Evolutionary conservation across 768 basidiomycete genomes (phyloP), one percentile per base, ranked within the genome.

Genomic region (Suillus weaverae): DNA sequence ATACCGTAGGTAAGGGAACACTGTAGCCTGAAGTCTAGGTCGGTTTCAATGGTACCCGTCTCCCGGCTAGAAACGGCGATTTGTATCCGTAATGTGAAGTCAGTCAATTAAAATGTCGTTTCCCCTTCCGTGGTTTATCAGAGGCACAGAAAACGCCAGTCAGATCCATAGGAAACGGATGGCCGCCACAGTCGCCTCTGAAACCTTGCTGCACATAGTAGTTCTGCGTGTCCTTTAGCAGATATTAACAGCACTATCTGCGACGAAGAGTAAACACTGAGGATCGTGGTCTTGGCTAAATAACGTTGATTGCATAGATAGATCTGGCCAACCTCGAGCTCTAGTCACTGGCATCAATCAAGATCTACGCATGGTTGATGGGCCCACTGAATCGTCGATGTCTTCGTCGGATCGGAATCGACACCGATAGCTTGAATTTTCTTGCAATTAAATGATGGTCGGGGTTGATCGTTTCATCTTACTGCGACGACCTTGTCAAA

Each of bases 1-100:
- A 72, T 97, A 33, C 81, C 98, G 35, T 84, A 89, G 43, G 83
- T 98, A 80, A 22, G 85, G 83, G 18, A 81, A 76, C 69, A 70
- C 32, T 51, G 61, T 50, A 18, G 68, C 67, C 39, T 73, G 39
- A 36, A 35, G 63, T 57, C 39, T 18, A 30, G 59, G 56, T 56
- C 36, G 10, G 32, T 10, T 53, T 32, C 53, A 33, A 54, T n/a
- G 53, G 10, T 33, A 20, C 32, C 32, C 32, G 32, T 33, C 51
- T 53, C 10, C 51, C 10, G 18, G 32, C 11, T 18, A 35, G 20
- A 54, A n/a, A 54, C 11, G 32, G 32, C 10, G 33, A 54, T n/a
- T n/a, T 54, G 53, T 35, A 54, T 33, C 33, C 33, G 20, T 35
- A n/a, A n/a, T 7, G 32, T 11, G 20, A 54, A n/a, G 33, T 54